A percentile compares a stretch with the other conserved stretches of the same genome.
These are phyloP conservation scores for Microthyrium microscopicum DNA, from an alignment of 2,329 filamentous ascomycete genomes.

Conservation along the genomic window DNA sequence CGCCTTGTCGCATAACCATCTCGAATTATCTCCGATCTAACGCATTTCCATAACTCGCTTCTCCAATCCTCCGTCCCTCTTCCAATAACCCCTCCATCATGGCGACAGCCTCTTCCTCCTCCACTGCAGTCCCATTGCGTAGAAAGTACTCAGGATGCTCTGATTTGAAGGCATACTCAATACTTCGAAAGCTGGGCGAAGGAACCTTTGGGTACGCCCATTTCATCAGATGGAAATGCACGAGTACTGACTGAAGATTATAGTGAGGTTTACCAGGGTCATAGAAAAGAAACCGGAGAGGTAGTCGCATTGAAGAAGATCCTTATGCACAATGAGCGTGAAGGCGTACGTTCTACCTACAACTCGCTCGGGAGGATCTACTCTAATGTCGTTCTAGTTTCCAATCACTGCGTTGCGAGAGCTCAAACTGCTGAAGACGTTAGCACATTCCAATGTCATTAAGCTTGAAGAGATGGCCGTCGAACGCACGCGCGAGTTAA, in stretches of 20 bases:
- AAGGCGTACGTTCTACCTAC: slow-evolving; percentile 46
- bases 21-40: not conserved
- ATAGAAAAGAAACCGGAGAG: slow-evolving; percentile 54
- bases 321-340: slow-evolving; percentile 97
- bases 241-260: slow-evolving; percentile 2
- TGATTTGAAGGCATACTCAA: slow-evolving; percentile 61
- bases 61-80: not conserved
- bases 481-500: slow-evolving; percentile 33
- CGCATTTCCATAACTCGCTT: not conserved
- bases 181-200: slow-evolving; percentile 74
- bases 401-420: slow-evolving; percentile 96
- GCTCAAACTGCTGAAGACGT: slow-evolving; percentile 89
- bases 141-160: slow-evolving; percentile 69
- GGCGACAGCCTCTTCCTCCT: not conserved
- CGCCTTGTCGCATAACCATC: not conserved
- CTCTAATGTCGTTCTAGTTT: slow-evolving; percentile 44
- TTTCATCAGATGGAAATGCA: not conserved
- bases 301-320: slow-evolving; percentile 94
- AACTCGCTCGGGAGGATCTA: not conserved
- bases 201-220: slow-evolving; percentile 70
- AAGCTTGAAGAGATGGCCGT: slow-evolving; percentile 91
- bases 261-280: slow-evolving; percentile 81
- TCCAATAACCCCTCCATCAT: not conserved
- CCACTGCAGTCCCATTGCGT: slow-evolving; percentile 18
- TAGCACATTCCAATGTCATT: slow-evolving; percentile 82